Conservation (phyloP, 2,329 filamentous ascomycete genomes). For the Microsporum ferrugineum region DNA sequence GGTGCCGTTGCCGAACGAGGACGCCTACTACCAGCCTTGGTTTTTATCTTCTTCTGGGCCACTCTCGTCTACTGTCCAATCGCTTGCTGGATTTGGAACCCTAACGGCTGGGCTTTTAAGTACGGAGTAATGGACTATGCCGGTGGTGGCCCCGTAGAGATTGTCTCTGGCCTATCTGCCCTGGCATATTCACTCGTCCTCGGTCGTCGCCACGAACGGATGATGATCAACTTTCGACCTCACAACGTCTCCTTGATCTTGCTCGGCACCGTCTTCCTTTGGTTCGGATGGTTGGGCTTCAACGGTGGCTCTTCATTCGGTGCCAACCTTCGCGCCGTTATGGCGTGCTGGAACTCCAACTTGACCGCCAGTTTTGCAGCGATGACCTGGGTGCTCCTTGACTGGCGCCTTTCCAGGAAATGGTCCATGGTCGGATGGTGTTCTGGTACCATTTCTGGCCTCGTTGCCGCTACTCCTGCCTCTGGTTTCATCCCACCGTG, state of each 20-base stretch:
- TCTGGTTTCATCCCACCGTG: constrained; percentile 65
- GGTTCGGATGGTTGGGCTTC: constrained; percentile 98
- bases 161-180: constrained; percentile 83
- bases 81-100: constrained; percentile 93
- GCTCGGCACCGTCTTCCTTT: constrained; percentile 86
- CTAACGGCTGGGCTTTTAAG: constrained; percentile 82
- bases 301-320: constrained; percentile 94
- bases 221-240: constrained; percentile 99
- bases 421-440: constrained; percentile 93
- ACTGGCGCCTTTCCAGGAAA: constrained; percentile 87
- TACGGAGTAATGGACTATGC: constrained; percentile 94
- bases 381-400: constrained; percentile 88
- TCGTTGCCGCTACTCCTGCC: constrained; percentile 77
- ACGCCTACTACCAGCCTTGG: constrained; percentile 81
- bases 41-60: constrained; percentile 93
- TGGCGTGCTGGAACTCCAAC: constrained; percentile 98
- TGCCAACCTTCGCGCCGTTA: constrained; percentile 82
- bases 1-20: constrained; percentile 90
- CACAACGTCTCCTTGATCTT: constrained; percentile 98
- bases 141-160: constrained; percentile 93
- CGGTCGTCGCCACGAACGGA: constrained; percentile 91
- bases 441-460: constrained; percentile 73
- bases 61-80: constrained; percentile 96
- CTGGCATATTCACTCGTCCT: constrained; percentile 93
- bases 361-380: constrained; percentile 83